These are phyloP conservation scores for Leptographium radiaticola DNA, from an alignment of 2,329 filamentous ascomycete genomes.

Conservation along the genomic window DNA sequence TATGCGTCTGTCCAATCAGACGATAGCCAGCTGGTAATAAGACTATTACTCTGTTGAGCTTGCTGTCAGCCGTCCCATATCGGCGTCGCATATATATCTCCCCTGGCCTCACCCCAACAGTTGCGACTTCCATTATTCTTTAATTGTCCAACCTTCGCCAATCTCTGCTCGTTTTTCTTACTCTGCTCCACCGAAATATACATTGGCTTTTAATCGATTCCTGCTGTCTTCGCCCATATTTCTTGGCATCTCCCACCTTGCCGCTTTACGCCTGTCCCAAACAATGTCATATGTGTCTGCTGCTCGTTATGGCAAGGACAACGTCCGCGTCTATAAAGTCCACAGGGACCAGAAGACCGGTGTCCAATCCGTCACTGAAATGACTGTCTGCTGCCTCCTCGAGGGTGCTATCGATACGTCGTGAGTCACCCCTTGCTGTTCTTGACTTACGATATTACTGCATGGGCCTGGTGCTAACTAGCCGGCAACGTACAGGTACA, in stretches of 20 bases:
- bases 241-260: neutral
- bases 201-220: neutral
- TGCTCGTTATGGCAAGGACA: slow-evolving; percentile 87
- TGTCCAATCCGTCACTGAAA: slow-evolving; percentile 78
- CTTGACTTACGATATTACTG: slow-evolving; percentile 1
- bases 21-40: neutral
- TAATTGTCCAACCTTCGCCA: too few species aligned
- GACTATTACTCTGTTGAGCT: neutral
- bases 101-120: neutral
- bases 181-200: too few species aligned
- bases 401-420: slow-evolving; percentile 84
- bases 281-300: slow-evolving; percentile 43
- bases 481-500: slow-evolving; percentile 50
- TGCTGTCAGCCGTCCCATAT: neutral
- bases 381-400: slow-evolving; percentile 85
- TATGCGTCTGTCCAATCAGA: neutral
- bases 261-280: neutral
- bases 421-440: slow-evolving; percentile 30
- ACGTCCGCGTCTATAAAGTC: slow-evolving; percentile 95
- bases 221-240: neutral
- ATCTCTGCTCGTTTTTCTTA: too few species aligned
- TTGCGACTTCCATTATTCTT: too few species aligned
- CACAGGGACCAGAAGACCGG: slow-evolving; percentile 64
- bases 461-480: neutral
- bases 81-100: neutral